Base-by-base conservation (phyloP, 2,329 filamentous ascomycete genomes). In the Alternaria triticimaculans region DNA sequence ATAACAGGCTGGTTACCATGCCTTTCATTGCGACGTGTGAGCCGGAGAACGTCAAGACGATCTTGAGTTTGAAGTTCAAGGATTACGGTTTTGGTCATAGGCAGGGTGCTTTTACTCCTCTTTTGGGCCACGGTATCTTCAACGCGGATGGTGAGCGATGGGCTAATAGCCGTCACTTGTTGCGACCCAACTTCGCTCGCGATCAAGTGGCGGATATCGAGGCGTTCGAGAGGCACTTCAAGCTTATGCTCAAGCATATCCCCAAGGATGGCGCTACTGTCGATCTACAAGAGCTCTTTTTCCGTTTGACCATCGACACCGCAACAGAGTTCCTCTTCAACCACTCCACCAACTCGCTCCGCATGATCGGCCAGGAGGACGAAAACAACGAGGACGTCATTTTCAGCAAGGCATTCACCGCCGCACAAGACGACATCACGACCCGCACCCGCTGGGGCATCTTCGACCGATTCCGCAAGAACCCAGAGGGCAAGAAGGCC, bases 211-310 rank as follows among this genome's bases (percentile, higher is more conserved):
- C 82, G 5, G 84, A 88, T 70, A 74, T 88, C 6, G 78, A 81
- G 1, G 87, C 86, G 2, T 89, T 91, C 55, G 89, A 92, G 69
- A 79, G 76, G 3, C 88, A 91, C 78, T 82, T 90, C 15, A 77
- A 82, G 30, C 81, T 85, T 25, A 80, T 93, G 60, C 81, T 92
- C 25, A 80, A 83, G n/a, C 83, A 84, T 21, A 83, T 93, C 9
- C 88, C 88, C 80, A 87, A 61, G 84, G 89, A 50, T 78, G 78
- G 78, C 26, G 65, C 81, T 14, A 78, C 78, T 4, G 69, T 80
- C 21, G 79, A 82, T 60, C 60, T 82, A 6, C 79, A 81, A 49
- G 69, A 73, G 11, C 76, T 84, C 14, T 84, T 85, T 76, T 85
- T 85, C 77, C 75, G 79, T n/a, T 64, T 84, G 11, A 85, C 84